phyloP scores from a whole-genome alignment of 2,329 filamentous ascomycete genomes.

The Geosmithia flava region DNA sequence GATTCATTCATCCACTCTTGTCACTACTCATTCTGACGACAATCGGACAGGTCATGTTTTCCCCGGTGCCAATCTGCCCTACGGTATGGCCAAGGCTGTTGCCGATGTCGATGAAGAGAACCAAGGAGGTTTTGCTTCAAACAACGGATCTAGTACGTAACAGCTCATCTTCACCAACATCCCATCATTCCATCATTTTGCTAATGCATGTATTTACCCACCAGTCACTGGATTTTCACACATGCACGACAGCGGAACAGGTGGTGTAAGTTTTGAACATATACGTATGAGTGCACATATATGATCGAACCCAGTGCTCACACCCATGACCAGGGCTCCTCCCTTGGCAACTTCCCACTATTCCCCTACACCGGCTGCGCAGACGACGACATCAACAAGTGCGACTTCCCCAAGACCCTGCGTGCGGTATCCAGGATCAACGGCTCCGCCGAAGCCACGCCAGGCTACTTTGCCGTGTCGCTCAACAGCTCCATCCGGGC shows the following conservation, averaged over 20 bases:
- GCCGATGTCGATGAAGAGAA: constrained; percentile 35
- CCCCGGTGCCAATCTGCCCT: constrained; percentile 27
- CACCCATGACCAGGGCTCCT: constrained; percentile 18
- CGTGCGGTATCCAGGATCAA: constrained; percentile 35
- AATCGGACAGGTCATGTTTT: constrained; percentile 25
- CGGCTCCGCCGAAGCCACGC: constrained; percentile 38
- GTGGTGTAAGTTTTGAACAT: constrained; percentile 13
- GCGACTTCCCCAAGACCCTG: constrained; percentile 34
- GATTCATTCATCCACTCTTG: not conserved
- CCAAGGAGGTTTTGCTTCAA: constrained; percentile 3
- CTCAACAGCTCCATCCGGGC: constrained; percentile 43
- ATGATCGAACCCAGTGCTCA: not conserved
- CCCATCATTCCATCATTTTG: no score
- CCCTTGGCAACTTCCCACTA: constrained; percentile 38
- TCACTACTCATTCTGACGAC: not conserved
- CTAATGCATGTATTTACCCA: no score
- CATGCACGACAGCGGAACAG: constrained; percentile 16
- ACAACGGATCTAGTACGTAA: constrained; percentile 1
- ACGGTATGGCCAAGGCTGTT: constrained; percentile 43
- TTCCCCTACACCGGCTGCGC: constrained; percentile 35
- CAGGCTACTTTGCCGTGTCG: constrained; percentile 48
- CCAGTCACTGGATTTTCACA: constrained; percentile 18
- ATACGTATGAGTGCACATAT: not conserved
- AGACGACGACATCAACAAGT: constrained; percentile 29
- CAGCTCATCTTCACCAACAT: no score